Percentiles rank a stretch among this genome's conserved stretches.
These are phyloP conservation scores for Spiraea crenata DNA, from an alignment of 331 rosid species.

Conservation along the genomic window DNA sequence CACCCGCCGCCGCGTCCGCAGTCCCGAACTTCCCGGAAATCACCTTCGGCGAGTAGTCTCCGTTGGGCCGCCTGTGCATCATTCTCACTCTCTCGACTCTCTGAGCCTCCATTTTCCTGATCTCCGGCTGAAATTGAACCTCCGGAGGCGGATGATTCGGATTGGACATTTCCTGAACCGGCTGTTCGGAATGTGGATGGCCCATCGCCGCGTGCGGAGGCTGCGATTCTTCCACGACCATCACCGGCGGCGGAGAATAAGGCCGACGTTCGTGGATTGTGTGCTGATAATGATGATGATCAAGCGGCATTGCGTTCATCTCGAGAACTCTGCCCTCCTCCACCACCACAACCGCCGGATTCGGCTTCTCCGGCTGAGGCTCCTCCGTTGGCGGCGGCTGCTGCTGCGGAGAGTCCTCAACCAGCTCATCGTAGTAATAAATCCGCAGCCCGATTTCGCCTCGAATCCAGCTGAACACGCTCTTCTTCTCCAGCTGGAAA, in stretches of 20 bases:
- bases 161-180: conserved; percentile 25
- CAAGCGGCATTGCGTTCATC: conserved; percentile 19
- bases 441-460: conserved; percentile 85
- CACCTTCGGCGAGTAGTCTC: conserved; percentile 57
- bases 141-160: conserved; percentile 29
- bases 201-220: conserved; percentile 39
- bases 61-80: conserved; percentile 44
- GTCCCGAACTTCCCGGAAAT: conserved; percentile 38
- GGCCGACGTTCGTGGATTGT: conserved; percentile 26
- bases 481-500: conserved; percentile 56
- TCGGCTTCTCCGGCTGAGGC: conserved; percentile 37
- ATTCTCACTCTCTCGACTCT: conserved; percentile 56
- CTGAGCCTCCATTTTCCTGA: conserved; percentile 60
- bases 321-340: conserved; percentile 57
- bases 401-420: conserved; percentile 32
- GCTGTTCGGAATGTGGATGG: conserved; percentile 46
- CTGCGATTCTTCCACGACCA: conserved; percentile 43
- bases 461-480: conserved; percentile 80
- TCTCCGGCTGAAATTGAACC: conserved; percentile 39
- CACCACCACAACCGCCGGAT: conserved; percentile 11
- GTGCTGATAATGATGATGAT: neutral
- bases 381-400: conserved; percentile 33
- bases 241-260: conserved; percentile 44
- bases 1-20: conserved; percentile 17
- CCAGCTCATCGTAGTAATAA: conserved; percentile 66